Evolutionary conservation across 139 green algal species (phyloP).

Genomic region (Edaphochlamys debaryana): DNA sequence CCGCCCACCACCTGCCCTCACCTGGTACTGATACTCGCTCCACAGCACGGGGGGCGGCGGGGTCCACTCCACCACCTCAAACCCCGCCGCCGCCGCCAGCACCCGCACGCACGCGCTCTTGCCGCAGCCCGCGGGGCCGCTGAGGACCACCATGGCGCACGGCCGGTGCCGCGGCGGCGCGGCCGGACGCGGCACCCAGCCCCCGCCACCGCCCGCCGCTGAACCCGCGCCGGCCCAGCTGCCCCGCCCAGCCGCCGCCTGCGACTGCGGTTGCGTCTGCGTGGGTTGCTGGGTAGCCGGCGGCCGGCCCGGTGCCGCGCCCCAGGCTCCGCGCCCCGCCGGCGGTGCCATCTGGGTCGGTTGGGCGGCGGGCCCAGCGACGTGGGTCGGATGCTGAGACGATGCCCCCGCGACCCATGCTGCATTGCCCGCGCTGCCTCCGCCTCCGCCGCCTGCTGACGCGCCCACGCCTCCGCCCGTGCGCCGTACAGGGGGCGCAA

Average conservation of each 20-base stretch:
- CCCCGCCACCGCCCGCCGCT: no score
- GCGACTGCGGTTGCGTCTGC: no score
- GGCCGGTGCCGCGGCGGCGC: not conserved
- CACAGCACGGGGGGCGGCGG: slow-evolving; percentile 71
- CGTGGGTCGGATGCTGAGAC: no score
- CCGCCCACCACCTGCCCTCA: no score
- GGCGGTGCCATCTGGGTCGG: no score
- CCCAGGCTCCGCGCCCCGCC: no score
- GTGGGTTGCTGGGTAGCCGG: no score
- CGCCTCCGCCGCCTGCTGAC: not conserved
- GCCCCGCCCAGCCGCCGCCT: slow-evolving; percentile 6
- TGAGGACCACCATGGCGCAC: slow-evolving; percentile 33
- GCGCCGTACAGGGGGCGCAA: no score
- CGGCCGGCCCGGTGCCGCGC: no score
- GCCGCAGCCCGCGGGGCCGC: slow-evolving; percentile 77
- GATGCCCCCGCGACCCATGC: no score
- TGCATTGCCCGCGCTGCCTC: no score
- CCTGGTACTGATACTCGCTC: slow-evolving; percentile 68
- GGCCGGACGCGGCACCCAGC: not conserved
- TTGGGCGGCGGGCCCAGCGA: no score
- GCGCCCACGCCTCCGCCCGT: not conserved
- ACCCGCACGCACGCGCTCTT: slow-evolving; percentile 71
- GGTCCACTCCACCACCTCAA: slow-evolving; percentile 76
- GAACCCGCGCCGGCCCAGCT: not conserved
- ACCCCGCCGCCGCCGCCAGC: slow-evolving; percentile 65